phyloP scores from a whole-genome alignment of 202 grass and related monocot genomes.

The Zizania palustris region DNA sequence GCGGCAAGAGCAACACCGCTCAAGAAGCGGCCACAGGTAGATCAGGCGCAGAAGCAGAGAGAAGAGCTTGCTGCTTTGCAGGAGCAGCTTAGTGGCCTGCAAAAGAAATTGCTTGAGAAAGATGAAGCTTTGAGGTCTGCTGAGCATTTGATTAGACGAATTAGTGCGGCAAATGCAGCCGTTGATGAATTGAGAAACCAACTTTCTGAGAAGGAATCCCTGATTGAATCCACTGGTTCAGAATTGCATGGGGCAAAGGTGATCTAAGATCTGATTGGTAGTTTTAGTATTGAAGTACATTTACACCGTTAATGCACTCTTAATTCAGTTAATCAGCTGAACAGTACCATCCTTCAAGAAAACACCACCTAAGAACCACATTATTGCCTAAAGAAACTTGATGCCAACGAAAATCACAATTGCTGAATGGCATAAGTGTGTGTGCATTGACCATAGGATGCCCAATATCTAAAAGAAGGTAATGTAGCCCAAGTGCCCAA shows the following conservation, averaged over 20 bases:
- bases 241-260: slow-evolving; percentile 85
- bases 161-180: slow-evolving; percentile 48
- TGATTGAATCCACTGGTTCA: slow-evolving; percentile 65
- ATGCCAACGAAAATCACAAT: not conserved
- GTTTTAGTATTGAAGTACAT: not conserved
- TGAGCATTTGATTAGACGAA: slow-evolving; percentile 56
- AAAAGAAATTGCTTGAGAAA: slow-evolving; percentile 74
- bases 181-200: slow-evolving; percentile 69
- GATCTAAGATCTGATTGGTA: slow-evolving; percentile 21
- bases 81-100: slow-evolving; percentile 68
- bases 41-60: slow-evolving; percentile 66
- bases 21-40: slow-evolving; percentile 58
- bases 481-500: not conserved
- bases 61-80: slow-evolving; percentile 71
- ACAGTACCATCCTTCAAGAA: slow-evolving; percentile 1
- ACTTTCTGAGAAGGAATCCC: slow-evolving; percentile 68
- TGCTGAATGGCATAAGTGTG: not conserved
- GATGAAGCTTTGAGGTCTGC: slow-evolving; percentile 75
- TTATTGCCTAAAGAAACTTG: slow-evolving; percentile 9
- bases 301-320: not conserved
- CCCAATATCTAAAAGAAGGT: slow-evolving; percentile 2
- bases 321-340: not conserved
- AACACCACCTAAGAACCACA: slow-evolving; percentile 2
- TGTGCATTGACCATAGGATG: slow-evolving; percentile 5
- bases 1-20: slow-evolving; percentile 41